These are phyloP conservation scores for Petunia secreta DNA, from an alignment of 257 asterid genomes.

Conservation along the genomic window DNA sequence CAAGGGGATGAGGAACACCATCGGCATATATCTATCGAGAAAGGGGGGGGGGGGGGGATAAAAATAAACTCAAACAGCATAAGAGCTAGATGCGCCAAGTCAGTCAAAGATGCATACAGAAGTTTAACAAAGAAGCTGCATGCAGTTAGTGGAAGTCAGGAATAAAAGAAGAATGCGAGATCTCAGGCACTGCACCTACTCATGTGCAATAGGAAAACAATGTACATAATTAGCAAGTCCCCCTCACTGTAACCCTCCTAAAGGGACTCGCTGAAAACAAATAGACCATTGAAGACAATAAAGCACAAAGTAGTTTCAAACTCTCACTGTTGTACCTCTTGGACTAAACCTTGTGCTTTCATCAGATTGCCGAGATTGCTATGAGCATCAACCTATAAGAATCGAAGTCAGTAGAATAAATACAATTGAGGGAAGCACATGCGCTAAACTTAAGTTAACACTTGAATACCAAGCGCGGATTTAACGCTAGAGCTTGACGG, in stretches of 20 bases:
- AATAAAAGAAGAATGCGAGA: neutral
- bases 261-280: neutral
- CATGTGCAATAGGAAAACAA: constrained; percentile 7
- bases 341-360: constrained; percentile 96
- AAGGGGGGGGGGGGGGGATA: too few relatives aligned
- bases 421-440: constrained; percentile 12
- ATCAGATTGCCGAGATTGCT: constrained; percentile 97
- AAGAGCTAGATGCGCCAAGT: neutral
- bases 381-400: constrained; percentile 93
- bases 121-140: constrained; percentile 7
- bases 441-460: constrained; percentile 19
- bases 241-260: neutral
- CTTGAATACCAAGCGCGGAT: constrained; percentile 73
- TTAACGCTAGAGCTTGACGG: constrained; percentile 97
- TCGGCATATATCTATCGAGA: neutral
- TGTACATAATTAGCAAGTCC: neutral
- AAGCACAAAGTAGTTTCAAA: constrained; percentile 15
- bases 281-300: neutral
- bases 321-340: constrained; percentile 60
- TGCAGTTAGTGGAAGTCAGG: neutral
- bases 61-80: neutral
- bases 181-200: constrained; percentile 3
- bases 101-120: neutral
- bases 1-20: constrained; percentile 7
- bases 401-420: constrained; percentile 23